A percentile compares a stretch with the other conserved stretches of the same genome.
Evolutionary conservation across 2,329 filamentous ascomycete genomes (phyloP).

Genomic region (Aschersonia sp.): DNA sequence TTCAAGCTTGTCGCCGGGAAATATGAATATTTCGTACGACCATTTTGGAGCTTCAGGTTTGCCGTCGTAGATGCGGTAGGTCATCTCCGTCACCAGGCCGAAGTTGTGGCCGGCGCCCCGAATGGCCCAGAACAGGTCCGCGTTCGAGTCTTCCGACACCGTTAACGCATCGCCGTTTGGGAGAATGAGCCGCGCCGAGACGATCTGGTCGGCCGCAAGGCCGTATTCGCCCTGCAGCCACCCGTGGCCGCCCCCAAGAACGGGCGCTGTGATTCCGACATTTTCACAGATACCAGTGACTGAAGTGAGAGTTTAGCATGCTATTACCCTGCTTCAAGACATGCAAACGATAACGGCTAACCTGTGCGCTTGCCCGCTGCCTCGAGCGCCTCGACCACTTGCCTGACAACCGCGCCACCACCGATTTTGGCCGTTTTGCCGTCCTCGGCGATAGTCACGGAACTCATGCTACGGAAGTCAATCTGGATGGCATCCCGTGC

Average conservation of each 20-base stretch:
- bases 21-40: conserved; percentile 11
- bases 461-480: too few relatives aligned
- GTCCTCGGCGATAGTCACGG: too few relatives aligned
- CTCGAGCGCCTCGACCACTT: too few relatives aligned
- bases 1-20: conserved; percentile 8
- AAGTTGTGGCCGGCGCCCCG: conserved; percentile 19
- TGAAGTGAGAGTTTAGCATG: too few relatives aligned
- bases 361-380: too few relatives aligned
- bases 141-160: conserved; percentile 9
- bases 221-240: conserved; percentile 15
- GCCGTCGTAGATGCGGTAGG: conserved; percentile 16
- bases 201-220: conserved; percentile 18
- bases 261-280: conserved; percentile 15
- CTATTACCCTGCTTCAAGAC: too few relatives aligned
- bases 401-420: too few relatives aligned
- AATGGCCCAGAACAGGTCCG: conserved; percentile 21
- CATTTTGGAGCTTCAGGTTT: conserved; percentile 5
- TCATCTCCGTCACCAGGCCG: conserved; percentile 15
- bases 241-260: conserved; percentile 16
- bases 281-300: too few relatives aligned
- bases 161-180: conserved; percentile 12
- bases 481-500: too few relatives aligned
- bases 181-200: conserved; percentile 17
- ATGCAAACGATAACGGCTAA: too few relatives aligned
- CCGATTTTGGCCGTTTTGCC: too few relatives aligned